Base-by-base conservation (phyloP, 805 yeast species). In the Hanseniaspora singularis region DNA sequence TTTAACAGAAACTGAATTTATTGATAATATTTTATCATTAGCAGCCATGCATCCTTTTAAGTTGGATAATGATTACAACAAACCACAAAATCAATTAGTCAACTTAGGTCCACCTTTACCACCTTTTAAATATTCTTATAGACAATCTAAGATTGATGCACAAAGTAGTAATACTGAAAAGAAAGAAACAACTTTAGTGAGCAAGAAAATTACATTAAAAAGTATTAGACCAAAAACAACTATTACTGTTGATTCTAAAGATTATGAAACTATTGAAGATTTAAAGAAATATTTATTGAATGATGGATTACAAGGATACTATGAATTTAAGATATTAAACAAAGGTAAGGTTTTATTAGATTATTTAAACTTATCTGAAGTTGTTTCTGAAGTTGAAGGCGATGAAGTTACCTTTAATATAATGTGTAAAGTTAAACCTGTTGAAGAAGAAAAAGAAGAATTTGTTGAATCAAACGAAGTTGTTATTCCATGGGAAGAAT, bases 311-410 rank as follows among this genome's bases (percentile, higher is more conserved):
- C 59, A 64, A 20, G 54, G 57, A 11, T 61, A 71, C 1, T 55
- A 61, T 14, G 67, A 73, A 52, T 49, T 77, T 37, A 76, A 74
- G 55, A 59, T 79, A 16, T 61, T 79, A 54, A 54, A 76, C 38
- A 79, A 76, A 57, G 81, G 83, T 3, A 78, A 76, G 58, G 83
- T 78, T 8, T 61, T 76, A 18, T 73, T 70, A 32, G 83, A 79
- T 55, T 61, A 74, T 4, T 57, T 70, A 4, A 50, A 65, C 3
- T 48, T 77, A 18, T 57, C 57, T 6, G 64, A 64, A 28, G 50
- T 56, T 14, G 55, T 43, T 19, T 16, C 42, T 31, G 63, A 62
- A 23, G 49, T 56, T 10, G 56, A 50, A 4, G 57, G 55, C 16
- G 54, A 57, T 32, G 57, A 60, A 44, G 56, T 70, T 4, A 55